Evolutionary conservation across 139 green algal species (phyloP).

Genomic region (Chlamydomonas incerta): DNA sequence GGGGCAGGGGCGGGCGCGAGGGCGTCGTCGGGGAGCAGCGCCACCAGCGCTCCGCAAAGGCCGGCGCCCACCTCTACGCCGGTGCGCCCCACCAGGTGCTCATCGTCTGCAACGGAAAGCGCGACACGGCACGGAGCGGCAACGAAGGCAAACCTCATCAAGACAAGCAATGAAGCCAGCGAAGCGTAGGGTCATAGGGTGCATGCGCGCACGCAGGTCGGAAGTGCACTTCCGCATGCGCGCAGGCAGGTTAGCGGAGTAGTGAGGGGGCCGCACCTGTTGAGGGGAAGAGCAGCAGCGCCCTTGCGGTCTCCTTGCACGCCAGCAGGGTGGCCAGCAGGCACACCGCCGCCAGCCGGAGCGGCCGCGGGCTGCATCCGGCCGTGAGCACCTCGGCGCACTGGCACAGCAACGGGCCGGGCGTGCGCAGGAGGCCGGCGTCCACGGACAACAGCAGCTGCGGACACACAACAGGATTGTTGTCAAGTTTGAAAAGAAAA

Average conservation of each 20-base stretch:
- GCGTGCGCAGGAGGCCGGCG: background rate
- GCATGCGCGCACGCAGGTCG: too few relatives aligned
- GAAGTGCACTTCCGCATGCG: too few relatives aligned
- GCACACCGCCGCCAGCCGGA: slow-evolving; percentile 33
- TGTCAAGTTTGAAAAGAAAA: too few relatives aligned
- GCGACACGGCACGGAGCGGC: too few relatives aligned
- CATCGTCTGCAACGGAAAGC: background rate
- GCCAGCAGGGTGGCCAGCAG: slow-evolving; percentile 52
- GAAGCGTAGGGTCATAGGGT: too few relatives aligned
- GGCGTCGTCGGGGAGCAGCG: slow-evolving; percentile 33
- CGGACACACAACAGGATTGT: too few relatives aligned
- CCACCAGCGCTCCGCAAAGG: slow-evolving; percentile 50
- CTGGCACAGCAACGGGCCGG: slow-evolving; percentile 2
- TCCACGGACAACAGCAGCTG: background rate
- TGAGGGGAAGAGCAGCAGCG: background rate
- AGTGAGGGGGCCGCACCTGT: too few relatives aligned
- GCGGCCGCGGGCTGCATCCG: background rate
- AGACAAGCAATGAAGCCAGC: too few relatives aligned
- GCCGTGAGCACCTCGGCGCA: slow-evolving; percentile 41
- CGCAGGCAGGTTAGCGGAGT: too few relatives aligned
- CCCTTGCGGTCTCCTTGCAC: background rate
- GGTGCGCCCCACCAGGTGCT: slow-evolving; percentile 36
- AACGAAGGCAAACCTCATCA: too few relatives aligned
- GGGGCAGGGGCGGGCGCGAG: background rate
- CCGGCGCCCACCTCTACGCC: slow-evolving; percentile 36